Evolutionary conservation across 2,329 filamentous ascomycete genomes (phyloP).

Genomic region (Amphichorda felina): DNA sequence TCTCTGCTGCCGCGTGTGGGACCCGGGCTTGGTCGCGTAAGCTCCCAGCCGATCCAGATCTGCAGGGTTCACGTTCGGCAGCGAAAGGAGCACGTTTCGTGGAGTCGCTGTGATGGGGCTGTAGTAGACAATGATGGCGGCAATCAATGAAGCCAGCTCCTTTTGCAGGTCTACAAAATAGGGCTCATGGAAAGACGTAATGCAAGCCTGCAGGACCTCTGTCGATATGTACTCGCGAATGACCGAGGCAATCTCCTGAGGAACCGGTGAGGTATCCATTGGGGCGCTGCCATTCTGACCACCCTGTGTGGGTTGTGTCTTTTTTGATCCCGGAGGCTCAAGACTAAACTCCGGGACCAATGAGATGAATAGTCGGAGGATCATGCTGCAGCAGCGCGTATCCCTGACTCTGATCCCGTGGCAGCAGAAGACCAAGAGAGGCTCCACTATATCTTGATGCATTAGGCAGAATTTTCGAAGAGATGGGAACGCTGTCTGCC

Average conservation of each 20-base stretch:
- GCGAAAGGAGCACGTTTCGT: conserved; percentile 59
- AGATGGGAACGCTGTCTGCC: conserved; percentile 32
- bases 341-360: conserved; percentile 76
- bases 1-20: conserved; percentile 64
- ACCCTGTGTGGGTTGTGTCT: conserved; percentile 4
- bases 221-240: conserved; percentile 85
- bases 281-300: conserved; percentile 8
- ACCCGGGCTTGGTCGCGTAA: conserved; percentile 43
- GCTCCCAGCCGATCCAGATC: conserved; percentile 56
- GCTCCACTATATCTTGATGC: conserved; percentile 68
- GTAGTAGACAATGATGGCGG: conserved; percentile 72
- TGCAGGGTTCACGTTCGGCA: conserved; percentile 62
- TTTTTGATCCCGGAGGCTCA: conserved; percentile 14
- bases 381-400: conserved; percentile 74
- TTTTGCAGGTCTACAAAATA: conserved; percentile 97
- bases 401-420: conserved; percentile 86
- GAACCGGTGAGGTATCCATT: conserved; percentile 32
- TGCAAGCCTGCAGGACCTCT: conserved; percentile 80
- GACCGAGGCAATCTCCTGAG: conserved; percentile 42
- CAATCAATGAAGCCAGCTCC: conserved; percentile 80
- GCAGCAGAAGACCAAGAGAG: conserved; percentile 81
- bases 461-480: conserved; percentile 76
- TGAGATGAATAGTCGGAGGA: conserved; percentile 75
- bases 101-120: conserved; percentile 58
- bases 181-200: conserved; percentile 82